Conservation (phyloP, 495 filamentous ascomycete species). For the Aspergillus nanangensis region DNA sequence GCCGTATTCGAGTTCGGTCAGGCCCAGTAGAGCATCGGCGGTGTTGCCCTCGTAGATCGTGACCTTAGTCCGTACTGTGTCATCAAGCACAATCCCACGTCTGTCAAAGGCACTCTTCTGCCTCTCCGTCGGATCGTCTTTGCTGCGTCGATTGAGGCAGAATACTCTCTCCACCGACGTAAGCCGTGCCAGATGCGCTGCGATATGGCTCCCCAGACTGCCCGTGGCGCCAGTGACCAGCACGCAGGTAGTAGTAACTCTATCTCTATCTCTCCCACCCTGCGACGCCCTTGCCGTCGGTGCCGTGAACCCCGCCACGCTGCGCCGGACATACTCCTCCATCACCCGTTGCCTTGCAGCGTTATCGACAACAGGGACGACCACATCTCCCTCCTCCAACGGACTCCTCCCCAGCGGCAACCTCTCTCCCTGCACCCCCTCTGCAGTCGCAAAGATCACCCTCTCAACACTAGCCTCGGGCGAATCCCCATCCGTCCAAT, state of each 20-base stretch:
- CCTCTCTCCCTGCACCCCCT: constrained; percentile 20
- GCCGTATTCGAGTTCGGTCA: constrained; percentile 32
- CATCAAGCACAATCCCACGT: constrained; percentile 29
- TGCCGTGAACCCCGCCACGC: constrained; percentile 15
- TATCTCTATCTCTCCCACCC: no score
- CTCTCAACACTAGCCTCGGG: constrained; percentile 37
- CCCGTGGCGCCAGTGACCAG: constrained; percentile 53
- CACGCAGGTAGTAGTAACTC: no score
- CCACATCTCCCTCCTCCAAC: constrained; percentile 5
- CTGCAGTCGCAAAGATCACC: constrained; percentile 43
- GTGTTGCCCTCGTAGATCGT: constrained; percentile 32
- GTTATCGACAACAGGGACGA: not conserved
- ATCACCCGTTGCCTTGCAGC: not conserved
- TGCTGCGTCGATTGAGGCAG: constrained; percentile 41
- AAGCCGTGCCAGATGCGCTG: constrained; percentile 27
- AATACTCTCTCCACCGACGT: constrained; percentile 31
- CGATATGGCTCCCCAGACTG: constrained; percentile 45
- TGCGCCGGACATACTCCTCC: constrained; percentile 24
- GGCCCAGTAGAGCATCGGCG: constrained; percentile 38
- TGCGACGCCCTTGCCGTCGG: constrained; percentile 3
- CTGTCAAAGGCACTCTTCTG: constrained; percentile 34
- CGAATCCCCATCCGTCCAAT: constrained; percentile 42
- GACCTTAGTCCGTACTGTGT: constrained; percentile 24
- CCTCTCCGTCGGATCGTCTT: constrained; percentile 3
- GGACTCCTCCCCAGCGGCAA: constrained; percentile 23